Base-by-base conservation (phyloP, 2,329 filamentous ascomycete species). In the Paecilomyces sp. region DNA sequence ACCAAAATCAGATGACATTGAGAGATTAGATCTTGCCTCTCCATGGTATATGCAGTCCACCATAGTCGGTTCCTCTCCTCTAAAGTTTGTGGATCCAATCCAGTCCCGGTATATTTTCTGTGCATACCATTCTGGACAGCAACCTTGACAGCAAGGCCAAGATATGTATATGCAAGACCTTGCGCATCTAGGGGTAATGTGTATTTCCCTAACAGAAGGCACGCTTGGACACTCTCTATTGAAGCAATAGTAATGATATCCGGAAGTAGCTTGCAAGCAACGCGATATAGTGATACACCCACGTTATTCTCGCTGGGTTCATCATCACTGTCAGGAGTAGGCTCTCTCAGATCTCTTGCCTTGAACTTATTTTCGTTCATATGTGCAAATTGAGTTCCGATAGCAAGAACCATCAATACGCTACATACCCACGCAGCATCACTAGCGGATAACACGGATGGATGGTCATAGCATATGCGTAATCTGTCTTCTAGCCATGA, bases 81-180 rank as follows among this genome's bases (percentile, higher is more conserved):
- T 12, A 80, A 74, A 61, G 81, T 78, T 31, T 75, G 74, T 11
- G 77, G 70, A 33, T 81, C 79, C 9, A 83, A 72, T 0, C 75
- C 78, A 56, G 79, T 76, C 1, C 78, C 80, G 1, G 77, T 71
- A 59, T 80, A 81, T 57, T 75, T 79, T 55, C 83, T 75, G 63
- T 85, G 83, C 82, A 85, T 84, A 12, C 83, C 83, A 65, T 85
- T 85, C 62, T 85, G 82, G 13, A 85, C 83, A 1, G 82, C 83
- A 60, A 85, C 72, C 60, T 83, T 84, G 54, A 85, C 71, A 1
- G 81, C 81, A 11, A 85, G 68, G 7, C 81, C 82, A 55, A 84
- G 74, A 62, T 85, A 85, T 2, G 81, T 82, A 62, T 84, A 85
- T 2, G 80, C 80, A 22, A 85, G 68, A 0, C 83, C 83, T 1